Percentiles rank a stretch among this genome's conserved stretches.
Conservation (phyloP, 1,139 yeast genomes). For the Yamadazyma dushanensis region DNA sequence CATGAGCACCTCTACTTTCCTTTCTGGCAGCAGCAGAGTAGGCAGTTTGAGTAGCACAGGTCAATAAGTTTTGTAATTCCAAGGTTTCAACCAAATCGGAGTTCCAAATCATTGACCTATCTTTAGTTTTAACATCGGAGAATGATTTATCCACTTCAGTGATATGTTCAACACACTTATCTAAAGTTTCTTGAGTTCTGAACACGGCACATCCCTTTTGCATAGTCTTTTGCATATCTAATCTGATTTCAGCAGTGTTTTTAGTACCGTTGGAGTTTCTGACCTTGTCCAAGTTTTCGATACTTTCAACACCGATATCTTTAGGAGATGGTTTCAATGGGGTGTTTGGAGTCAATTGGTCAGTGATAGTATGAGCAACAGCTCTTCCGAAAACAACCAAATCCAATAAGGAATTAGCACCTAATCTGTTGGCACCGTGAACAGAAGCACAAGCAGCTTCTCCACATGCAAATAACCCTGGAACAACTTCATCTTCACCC, state of each 20-base stretch:
- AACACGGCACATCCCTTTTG: constrained; percentile 96
- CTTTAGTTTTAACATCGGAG: constrained; percentile 74
- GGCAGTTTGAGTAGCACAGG: constrained; percentile 98
- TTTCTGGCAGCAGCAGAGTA: constrained; percentile 90
- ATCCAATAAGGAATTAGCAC: constrained; percentile 98
- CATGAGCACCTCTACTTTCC: constrained; percentile 99
- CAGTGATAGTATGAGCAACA: constrained; percentile 88
- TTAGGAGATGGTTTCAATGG: constrained; percentile 77
- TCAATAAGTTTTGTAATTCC: constrained; percentile 93
- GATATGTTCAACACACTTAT: constrained; percentile 86
- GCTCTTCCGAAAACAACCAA: constrained; percentile 98
- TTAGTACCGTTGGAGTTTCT: constrained; percentile 84
- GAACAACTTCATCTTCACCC: constrained; percentile 89
- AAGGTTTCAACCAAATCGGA: constrained; percentile 94
- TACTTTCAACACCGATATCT: constrained; percentile 85
- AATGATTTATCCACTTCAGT: constrained; percentile 73
- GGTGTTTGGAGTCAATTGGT: constrained; percentile 80
- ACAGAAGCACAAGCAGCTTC: constrained; percentile 99
- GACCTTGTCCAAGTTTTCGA: constrained; percentile 84
- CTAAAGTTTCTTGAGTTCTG: constrained; percentile 90
- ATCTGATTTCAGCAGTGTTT: constrained; percentile 86
- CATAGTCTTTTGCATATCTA: constrained; percentile 93
- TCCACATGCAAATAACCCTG: constrained; percentile 97
- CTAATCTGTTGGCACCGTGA: constrained; percentile 98
- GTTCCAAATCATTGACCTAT: constrained; percentile 98